These are phyloP conservation scores for Ulmus americana DNA, from an alignment of 331 rosid genomes.

Conservation along the genomic window DNA sequence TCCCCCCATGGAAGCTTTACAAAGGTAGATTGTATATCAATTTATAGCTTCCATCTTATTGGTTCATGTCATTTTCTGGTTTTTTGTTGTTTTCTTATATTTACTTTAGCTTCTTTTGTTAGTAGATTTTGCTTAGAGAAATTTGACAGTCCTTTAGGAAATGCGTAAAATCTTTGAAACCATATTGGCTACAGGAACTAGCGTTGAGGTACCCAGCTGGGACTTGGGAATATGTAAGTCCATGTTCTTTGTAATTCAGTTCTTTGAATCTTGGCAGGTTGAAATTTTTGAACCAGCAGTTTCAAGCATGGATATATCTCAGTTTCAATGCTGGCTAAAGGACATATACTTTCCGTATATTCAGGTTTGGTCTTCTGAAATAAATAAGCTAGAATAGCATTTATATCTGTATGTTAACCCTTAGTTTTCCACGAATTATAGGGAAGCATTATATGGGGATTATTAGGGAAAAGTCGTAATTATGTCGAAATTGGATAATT, in stretches of 20 bases:
- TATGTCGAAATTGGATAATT: too few relatives aligned
- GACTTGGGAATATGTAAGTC: not conserved
- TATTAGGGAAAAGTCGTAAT: too few relatives aligned
- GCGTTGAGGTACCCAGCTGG: not conserved
- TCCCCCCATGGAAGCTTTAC: constrained; percentile 50
- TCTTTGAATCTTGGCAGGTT: constrained; percentile 36
- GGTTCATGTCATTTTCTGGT: too few relatives aligned
- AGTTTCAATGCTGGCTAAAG: constrained; percentile 50
- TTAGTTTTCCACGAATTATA: too few relatives aligned
- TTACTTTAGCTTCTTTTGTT: not conserved
- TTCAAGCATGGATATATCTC: constrained; percentile 25
- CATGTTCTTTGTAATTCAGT: not conserved
- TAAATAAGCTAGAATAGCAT: not conserved
- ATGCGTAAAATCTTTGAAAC: not conserved
- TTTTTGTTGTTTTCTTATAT: not conserved
- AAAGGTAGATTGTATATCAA: constrained; percentile 27
- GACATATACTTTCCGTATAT: constrained; percentile 67
- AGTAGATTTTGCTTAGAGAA: not conserved
- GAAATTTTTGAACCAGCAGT: constrained; percentile 36
- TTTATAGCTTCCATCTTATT: not conserved
- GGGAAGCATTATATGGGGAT: too few relatives aligned
- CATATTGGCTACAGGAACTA: not conserved
- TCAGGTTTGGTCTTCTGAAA: constrained; percentile 36
- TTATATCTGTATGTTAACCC: too few relatives aligned
- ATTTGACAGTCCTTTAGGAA: not conserved